Base-by-base conservation (phyloP, 768 basidiomycete species). In the Leucosporidium creatinivorum region DNA sequence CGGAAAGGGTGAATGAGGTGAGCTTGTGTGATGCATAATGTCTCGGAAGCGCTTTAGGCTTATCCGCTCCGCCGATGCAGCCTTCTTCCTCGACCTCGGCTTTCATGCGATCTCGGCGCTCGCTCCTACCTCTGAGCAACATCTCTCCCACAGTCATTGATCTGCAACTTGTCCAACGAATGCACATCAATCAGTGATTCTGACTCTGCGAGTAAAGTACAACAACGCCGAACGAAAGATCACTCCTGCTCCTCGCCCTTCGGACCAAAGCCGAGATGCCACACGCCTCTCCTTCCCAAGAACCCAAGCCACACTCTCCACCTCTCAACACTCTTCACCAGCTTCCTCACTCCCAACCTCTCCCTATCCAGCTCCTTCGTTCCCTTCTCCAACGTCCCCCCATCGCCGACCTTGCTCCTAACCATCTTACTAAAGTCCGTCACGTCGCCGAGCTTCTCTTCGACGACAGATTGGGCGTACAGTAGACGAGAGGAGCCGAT, bases 401-500 rank as follows among this genome's bases (percentile, higher is more conserved):
- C 48, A 12, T 36, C 26, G 10, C 54, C 33, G 3, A 62, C 54
- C n/a, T 62, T 62, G 25, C 39, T 54, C 39, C 10, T 26, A 0
- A 55, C 21, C 19, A 19, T 25, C 19, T 33, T 25, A 19, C 26
- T 28, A 9, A 62, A 62, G 26, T 55, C 54, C 18, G 50, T 18
- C 15, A 56, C 26, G 25, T 58, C 63, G n/a, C 36, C 44, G n/a
- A 58, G 26, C 28, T 64, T 64, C 57, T 51, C 63, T 23, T 64
- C 56, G 52, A 62, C 52, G 19, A 62, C 62, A 0, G 52, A 26
- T 23, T 62, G 62, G 0, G 62, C 62, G 62, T 62, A 62, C 18
- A 28, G 52, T 3, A 62, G 51, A 4, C 62, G 52, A 36, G 52
- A 55, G 3, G 62, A 47, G 15, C 62, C 62, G 1, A 54, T 62